phyloP scores from a whole-genome alignment of 2,329 filamentous ascomycete species.

The Celoporthe dispersa region DNA sequence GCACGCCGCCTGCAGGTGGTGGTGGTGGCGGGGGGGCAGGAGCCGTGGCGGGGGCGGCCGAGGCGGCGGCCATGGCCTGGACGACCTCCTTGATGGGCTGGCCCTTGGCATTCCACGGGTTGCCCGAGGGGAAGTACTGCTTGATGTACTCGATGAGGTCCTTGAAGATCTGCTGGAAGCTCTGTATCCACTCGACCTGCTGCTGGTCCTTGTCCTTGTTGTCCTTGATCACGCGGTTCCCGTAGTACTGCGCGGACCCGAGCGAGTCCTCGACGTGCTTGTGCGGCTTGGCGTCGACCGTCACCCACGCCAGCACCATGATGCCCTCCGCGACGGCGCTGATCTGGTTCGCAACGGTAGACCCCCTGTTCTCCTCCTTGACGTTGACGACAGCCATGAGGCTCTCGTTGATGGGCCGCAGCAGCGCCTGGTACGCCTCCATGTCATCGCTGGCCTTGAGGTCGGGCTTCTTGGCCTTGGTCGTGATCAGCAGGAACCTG shows the following conservation, averaged over 20 bases:
- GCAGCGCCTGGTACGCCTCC: conserved; percentile 71
- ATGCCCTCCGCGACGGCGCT: conserved; percentile 90
- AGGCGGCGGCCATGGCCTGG: conserved; percentile 61
- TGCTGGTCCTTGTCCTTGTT: conserved; percentile 79
- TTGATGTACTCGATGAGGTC: conserved; percentile 84
- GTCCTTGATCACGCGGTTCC: conserved; percentile 90
- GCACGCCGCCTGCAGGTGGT: conserved; percentile 40
- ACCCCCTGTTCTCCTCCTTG: conserved; percentile 79
- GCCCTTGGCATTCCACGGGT: conserved; percentile 85
- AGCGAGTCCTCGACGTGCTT: conserved; percentile 86
- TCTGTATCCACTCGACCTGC: conserved; percentile 86
- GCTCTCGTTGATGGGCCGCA: conserved; percentile 85
- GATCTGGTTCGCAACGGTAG: conserved; percentile 78
- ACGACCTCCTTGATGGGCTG: conserved; percentile 71
- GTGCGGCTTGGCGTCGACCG: conserved; percentile 78
- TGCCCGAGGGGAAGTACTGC: conserved; percentile 76
- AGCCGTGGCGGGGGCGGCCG: conserved; percentile 45
- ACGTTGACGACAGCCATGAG: conserved; percentile 80
- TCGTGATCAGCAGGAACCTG: conserved; percentile 84
- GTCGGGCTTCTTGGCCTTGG: conserved; percentile 91
- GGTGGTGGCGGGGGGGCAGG: conserved; percentile 51
- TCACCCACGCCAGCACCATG: conserved; percentile 88
- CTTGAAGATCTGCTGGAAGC: conserved; percentile 91
- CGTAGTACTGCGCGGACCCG: conserved; percentile 87
- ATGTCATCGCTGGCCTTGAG: conserved; percentile 59